Evolutionary conservation across 495 filamentous ascomycete species (phyloP).

Genomic region (Trichoderma asperelloides): DNA sequence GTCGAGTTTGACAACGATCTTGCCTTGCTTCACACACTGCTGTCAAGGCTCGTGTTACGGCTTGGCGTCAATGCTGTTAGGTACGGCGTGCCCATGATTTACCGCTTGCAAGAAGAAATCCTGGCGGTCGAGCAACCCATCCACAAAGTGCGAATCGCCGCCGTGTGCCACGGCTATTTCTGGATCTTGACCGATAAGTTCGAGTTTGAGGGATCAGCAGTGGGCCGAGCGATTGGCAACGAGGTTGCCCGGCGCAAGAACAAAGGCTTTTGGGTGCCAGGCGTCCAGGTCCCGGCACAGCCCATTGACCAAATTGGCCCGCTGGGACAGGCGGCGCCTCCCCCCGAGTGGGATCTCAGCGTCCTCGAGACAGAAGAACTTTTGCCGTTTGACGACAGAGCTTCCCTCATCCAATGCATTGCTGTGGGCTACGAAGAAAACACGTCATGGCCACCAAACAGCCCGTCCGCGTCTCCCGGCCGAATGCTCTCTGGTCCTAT

Average conservation of each 20-base stretch:
- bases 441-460: conserved; percentile 51
- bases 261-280: conserved; percentile 66
- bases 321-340: conserved; percentile 38
- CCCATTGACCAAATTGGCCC: conserved; percentile 34
- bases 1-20: conserved; percentile 63
- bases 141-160: conserved; percentile 67
- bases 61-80: conserved; percentile 78
- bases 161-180: conserved; percentile 79
- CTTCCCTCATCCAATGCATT: conserved; percentile 60
- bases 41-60: conserved; percentile 60
- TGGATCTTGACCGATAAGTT: conserved; percentile 71
- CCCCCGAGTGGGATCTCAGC: conserved; percentile 37
- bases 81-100: conserved; percentile 76
- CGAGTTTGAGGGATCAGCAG: conserved; percentile 56
- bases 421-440: conserved; percentile 55
- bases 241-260: conserved; percentile 66
- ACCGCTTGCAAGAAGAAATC: conserved; percentile 78
- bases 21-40: conserved; percentile 63
- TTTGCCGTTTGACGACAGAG: conserved; percentile 56
- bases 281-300: conserved; percentile 61
- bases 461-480: conserved; percentile 63
- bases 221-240: conserved; percentile 59
- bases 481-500: conserved; percentile 54
- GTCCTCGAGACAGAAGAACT: conserved; percentile 50
- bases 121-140: conserved; percentile 50